Evolutionary conservation across 495 filamentous ascomycete genomes (phyloP).

Genomic region (Penicillium riverlandense): DNA sequence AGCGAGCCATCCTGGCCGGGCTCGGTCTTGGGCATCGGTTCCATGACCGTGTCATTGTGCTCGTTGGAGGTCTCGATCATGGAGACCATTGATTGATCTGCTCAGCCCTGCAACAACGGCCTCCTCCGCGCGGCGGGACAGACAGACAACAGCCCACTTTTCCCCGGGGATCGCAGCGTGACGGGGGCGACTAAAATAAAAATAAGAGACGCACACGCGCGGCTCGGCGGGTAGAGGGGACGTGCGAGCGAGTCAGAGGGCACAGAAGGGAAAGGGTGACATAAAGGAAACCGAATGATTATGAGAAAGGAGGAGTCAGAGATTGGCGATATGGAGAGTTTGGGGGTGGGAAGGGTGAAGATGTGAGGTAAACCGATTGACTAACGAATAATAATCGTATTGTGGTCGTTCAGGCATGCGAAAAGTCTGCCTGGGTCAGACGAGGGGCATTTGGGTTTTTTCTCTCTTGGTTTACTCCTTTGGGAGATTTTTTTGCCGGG

Average conservation of each 20-base stretch:
- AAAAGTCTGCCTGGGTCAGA: conserved; percentile 1
- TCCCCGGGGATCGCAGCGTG: conserved; percentile 12
- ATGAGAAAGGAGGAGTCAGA: conserved; percentile 29
- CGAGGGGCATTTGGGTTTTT: too few relatives aligned
- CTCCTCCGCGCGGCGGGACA: conserved; percentile 8
- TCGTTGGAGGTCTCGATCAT: conserved; percentile 38
- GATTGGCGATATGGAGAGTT: conserved; percentile 19
- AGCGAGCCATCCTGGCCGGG: conserved; percentile 40
- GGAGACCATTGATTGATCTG: conserved; percentile 31
- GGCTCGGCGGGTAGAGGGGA: conserved; percentile 34
- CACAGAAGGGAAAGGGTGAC: conserved; percentile 23
- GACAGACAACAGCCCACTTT: conserved; percentile 6
- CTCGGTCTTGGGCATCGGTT: conserved; percentile 11
- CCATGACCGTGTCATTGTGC: conserved; percentile 37
- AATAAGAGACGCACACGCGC: conserved; percentile 37
- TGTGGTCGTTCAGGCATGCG: conserved; percentile 2
- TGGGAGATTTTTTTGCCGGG: too few relatives aligned
- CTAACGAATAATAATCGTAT: conserved; percentile 27
- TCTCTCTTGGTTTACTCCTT: too few relatives aligned
- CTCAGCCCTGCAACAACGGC: too few relatives aligned
- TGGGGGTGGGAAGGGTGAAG: conserved; percentile 21
- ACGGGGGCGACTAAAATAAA: conserved; percentile 1
- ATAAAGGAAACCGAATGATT: conserved; percentile 39
- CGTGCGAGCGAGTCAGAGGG: conserved; percentile 18
- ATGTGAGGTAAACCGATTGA: conserved; percentile 42